Evolutionary conservation across 2,329 filamentous ascomycete genomes (phyloP), one percentile per base, ranked within the genome.

Genomic region (Fusarium cyanostomum): DNA sequence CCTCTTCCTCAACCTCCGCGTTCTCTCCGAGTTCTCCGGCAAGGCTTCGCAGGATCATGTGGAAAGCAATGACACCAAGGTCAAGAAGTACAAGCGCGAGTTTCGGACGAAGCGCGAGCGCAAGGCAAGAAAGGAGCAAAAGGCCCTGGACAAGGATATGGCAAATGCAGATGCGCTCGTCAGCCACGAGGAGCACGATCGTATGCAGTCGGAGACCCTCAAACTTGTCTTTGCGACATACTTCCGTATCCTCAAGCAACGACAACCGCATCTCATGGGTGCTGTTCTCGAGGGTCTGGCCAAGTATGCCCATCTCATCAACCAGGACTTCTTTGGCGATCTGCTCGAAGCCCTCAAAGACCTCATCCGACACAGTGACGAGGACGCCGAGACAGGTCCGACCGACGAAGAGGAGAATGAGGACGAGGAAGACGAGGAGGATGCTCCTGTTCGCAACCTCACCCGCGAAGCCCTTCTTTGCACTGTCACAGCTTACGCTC

Each of bases 251-350:
- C 81, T 99, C 38, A 98, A 98, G 80, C 83, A 88, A 51, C 88
- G 93, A 24, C 84, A 87, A 21, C 89, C 92, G 12, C 87, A 90
- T 66, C 86, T 99, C 15, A 98, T 97, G 92, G 95, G 95, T n/a
- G 94, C 94, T 12, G 94, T 97, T 0, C 85, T 99, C 6, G 95
- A 98, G 80, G 95, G 95, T 26, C 81, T 99, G 18, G 94, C 94
- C 46, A 93, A 93, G 73, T 99, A 96, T 74, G 89, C 94, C 4
- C 95, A 97, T 74, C 84, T 99, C 58, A 99, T 99, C 83, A 99
- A 99, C 79, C 93, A 99, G 73, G 92, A 99, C 74, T 98, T 99
- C 81, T 99, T 99, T 71, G 95, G 94, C 26, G 95, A 99, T 73
- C 84, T 99, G 27, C 86, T 99, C 10, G 95, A 98, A 78, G 94